Conservation (phyloP, 768 basidiomycete genomes). For the Pisolithus albus region DNA sequence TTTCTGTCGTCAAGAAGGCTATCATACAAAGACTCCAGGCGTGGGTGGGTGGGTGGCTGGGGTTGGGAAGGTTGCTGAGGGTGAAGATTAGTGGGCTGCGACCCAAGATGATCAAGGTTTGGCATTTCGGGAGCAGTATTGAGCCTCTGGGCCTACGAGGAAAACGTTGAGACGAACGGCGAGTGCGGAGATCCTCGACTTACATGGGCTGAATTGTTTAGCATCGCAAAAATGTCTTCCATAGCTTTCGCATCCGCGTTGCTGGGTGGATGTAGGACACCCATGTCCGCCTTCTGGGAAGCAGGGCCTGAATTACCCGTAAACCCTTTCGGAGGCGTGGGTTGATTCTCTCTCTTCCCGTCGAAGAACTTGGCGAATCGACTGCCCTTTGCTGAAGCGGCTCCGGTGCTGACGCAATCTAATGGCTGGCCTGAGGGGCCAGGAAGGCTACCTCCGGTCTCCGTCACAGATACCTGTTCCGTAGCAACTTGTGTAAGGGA, state of each 20-base stretch:
- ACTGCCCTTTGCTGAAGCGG: conserved; percentile 62
- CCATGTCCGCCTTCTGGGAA: conserved; percentile 40
- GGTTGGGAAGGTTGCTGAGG: conserved; percentile 36
- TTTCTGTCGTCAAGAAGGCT: conserved; percentile 67
- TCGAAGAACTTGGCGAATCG: conserved; percentile 87
- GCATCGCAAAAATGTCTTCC: conserved; percentile 78
- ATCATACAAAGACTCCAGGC: conserved; percentile 65
- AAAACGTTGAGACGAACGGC: conserved; percentile 5
- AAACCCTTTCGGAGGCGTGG: conserved; percentile 31
- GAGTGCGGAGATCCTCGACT: conserved; percentile 13
- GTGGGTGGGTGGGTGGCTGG: conserved; percentile 34
- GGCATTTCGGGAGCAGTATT: conserved; percentile 18
- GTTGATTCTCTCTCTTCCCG: conserved; percentile 49
- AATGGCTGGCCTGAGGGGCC: conserved; percentile 14
- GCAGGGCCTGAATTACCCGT: conserved; percentile 33
- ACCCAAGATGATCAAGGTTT: conserved; percentile 20
- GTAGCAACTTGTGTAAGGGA: conserved; percentile 9
- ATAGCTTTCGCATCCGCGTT: conserved; percentile 53
- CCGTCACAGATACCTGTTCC: conserved; percentile 16
- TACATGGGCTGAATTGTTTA: conserved; percentile 72
- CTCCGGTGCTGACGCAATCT: conserved; percentile 34
- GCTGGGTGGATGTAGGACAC: conserved; percentile 30
- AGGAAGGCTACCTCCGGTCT: conserved; percentile 14
- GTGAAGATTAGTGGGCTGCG: conserved; percentile 28
- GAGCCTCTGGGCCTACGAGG: conserved; percentile 22